phyloP scores from a whole-genome alignment of 495 filamentous ascomycete species.

The Neurospora sp. region DNA sequence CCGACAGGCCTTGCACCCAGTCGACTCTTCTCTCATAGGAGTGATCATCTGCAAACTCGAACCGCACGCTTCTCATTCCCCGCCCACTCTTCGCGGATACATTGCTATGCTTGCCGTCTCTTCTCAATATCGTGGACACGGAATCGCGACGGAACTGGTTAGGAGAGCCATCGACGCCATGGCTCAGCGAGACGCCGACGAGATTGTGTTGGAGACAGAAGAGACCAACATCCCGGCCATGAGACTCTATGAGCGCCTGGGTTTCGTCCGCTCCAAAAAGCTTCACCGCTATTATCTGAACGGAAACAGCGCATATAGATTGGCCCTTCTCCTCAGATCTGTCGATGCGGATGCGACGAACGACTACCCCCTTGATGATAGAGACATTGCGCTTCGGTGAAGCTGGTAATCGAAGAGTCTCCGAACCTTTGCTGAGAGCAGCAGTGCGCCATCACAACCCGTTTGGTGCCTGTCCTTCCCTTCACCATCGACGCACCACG shows the following conservation, averaged over 20 bases:
- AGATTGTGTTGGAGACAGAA: slow-evolving; percentile 95
- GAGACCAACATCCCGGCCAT: slow-evolving; percentile 88
- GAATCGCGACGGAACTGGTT: slow-evolving; percentile 88
- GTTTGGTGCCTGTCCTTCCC: neutral
- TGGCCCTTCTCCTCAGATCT: slow-evolving; percentile 70
- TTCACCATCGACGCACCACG: neutral
- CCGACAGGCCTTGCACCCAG: slow-evolving; percentile 55
- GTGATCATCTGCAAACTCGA: slow-evolving; percentile 97
- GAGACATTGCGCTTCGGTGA: slow-evolving; percentile 1
- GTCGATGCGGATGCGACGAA: slow-evolving; percentile 21
- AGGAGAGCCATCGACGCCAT: slow-evolving; percentile 88
- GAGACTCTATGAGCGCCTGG: slow-evolving; percentile 85
- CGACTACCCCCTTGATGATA: slow-evolving; percentile 16
- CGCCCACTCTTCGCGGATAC: slow-evolving; percentile 79
- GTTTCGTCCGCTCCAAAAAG: slow-evolving; percentile 86
- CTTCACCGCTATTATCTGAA: slow-evolving; percentile 95
- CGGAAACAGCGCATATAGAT: slow-evolving; percentile 84
- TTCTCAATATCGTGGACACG: slow-evolving; percentile 64
- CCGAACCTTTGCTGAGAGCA: neutral
- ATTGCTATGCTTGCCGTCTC: slow-evolving; percentile 96
- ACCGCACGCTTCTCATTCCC: slow-evolving; percentile 57
- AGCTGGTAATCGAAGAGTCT: neutral
- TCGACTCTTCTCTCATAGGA: slow-evolving; percentile 50
- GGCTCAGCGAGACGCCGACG: slow-evolving; percentile 73
- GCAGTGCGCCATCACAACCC: neutral